A percentile compares a stretch with the other conserved stretches of the same genome.
Conservation (phyloP, 352 stramenopile genomes). For the Phytopythium delawarense region DNA sequence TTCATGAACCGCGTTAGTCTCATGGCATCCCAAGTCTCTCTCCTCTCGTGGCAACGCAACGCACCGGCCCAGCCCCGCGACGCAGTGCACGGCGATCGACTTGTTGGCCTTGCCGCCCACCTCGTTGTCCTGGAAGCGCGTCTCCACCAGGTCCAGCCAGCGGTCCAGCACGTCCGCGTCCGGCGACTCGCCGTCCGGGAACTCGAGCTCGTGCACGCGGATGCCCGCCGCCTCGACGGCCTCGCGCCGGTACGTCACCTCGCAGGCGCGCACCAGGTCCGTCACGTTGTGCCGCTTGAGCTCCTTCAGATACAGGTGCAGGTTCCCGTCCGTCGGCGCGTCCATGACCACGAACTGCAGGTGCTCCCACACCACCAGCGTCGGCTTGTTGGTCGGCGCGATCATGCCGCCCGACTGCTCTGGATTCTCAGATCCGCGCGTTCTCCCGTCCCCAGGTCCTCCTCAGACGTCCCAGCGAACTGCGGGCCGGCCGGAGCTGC, state of each 20-base stretch:
- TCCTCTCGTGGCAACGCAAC: conserved; percentile 11
- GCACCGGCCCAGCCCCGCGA: conserved; percentile 94
- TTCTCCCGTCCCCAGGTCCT: conserved; percentile 4
- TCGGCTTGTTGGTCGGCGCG: conserved; percentile 82
- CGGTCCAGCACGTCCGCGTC: conserved; percentile 90
- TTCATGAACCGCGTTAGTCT: background rate
- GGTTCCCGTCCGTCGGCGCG: conserved; percentile 93
- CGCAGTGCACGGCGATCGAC: conserved; percentile 97
- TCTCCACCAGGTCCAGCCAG: conserved; percentile 95
- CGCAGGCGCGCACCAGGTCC: conserved; percentile 94
- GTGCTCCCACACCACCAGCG: conserved; percentile 83
- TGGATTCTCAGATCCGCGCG: too few species aligned
- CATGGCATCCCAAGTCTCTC: too few species aligned
- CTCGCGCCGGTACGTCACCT: conserved; percentile 91
- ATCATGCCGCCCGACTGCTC: conserved; percentile 38
- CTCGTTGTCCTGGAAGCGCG: conserved; percentile 89
- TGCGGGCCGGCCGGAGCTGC: background rate
- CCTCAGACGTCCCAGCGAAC: background rate
- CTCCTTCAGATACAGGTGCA: conserved; percentile 97
- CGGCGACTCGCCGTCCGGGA: conserved; percentile 94
- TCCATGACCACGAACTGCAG: conserved; percentile 99
- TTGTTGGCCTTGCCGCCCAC: conserved; percentile 61
- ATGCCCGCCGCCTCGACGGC: conserved; percentile 94
- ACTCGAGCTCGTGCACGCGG: conserved; percentile 93
- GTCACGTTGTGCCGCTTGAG: conserved; percentile 95